These are phyloP conservation scores for Aegilops tauschii DNA, from an alignment of 176 grass and related monocot genomes.

Conservation along the genomic window DNA sequence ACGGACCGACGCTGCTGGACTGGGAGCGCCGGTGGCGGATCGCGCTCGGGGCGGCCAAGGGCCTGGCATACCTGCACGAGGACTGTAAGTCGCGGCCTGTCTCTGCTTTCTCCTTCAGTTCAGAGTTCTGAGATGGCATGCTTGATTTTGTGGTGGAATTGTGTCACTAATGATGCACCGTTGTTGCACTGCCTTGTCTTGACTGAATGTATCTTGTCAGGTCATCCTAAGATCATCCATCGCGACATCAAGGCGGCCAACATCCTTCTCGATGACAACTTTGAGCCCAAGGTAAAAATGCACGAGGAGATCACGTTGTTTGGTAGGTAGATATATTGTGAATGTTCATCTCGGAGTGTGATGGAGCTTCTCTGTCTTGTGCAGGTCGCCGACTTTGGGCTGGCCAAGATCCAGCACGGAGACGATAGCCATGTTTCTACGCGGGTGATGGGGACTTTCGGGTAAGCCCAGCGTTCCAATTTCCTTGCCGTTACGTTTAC, in stretches of 20 bases:
- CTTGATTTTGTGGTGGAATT: no score
- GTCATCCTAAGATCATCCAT: constrained; percentile 88
- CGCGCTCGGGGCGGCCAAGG: constrained; percentile 73
- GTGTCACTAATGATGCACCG: not conserved
- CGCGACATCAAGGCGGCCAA: constrained; percentile 93
- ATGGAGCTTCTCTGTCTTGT: not conserved
- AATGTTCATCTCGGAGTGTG: not conserved
- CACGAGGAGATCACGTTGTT: not conserved
- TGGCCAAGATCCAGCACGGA: constrained; percentile 59
- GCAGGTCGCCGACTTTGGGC: constrained; percentile 91
- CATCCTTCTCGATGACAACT: constrained; percentile 77
- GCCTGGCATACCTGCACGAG: constrained; percentile 83
- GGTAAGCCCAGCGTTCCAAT: constrained; percentile 23
- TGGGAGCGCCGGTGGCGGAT: constrained; percentile 74
- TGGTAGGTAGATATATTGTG: not conserved
- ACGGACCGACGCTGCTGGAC: constrained; percentile 44
- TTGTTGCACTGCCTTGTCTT: not conserved
- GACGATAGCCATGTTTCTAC: constrained; percentile 60
- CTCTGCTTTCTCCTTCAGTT: not conserved
- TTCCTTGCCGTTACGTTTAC: not conserved
- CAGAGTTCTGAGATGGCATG: not conserved
- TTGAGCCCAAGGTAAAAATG: constrained; percentile 64
- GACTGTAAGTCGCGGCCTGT: constrained; percentile 54
- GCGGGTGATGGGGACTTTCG: constrained; percentile 73
- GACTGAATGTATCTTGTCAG: constrained; percentile 30